Conservation (phyloP, 2,329 filamentous ascomycete species). For the Blastomyces emzantsi region DNA sequence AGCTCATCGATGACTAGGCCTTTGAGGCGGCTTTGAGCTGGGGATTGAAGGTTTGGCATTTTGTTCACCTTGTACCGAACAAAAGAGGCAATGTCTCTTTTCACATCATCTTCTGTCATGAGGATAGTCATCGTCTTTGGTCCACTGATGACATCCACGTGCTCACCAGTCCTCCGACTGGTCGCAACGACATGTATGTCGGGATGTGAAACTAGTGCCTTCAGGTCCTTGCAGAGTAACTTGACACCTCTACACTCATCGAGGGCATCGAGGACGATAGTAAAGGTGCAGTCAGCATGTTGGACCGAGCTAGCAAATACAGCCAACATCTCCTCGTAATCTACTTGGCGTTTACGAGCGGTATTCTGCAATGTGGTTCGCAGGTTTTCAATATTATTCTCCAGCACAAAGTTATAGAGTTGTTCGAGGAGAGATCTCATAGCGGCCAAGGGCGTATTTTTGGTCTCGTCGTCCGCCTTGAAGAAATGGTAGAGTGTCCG, state of each 20-base stretch:
- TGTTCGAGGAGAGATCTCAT: conserved; percentile 9
- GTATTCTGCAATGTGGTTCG: conserved; percentile 3
- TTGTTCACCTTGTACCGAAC: conserved; percentile 9
- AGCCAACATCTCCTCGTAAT: conserved; percentile 8
- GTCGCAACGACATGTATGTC: conserved; percentile 8
- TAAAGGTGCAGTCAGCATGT: conserved; percentile 4
- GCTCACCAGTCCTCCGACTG: conserved; percentile 2
- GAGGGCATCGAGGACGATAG: conserved; percentile 10
- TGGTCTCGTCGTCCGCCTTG: conserved; percentile 10
- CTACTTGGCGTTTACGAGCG: conserved; percentile 5
- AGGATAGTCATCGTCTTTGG: conserved; percentile 4
- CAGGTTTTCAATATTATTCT: conserved; percentile 2
- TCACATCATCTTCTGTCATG: conserved; percentile 9
- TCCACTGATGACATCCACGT: conserved; percentile 6
- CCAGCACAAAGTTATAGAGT: conserved; percentile 8
- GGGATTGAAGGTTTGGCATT: conserved; percentile 6
- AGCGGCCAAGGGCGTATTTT: conserved; percentile 7
- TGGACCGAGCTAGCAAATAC: conserved; percentile 5
- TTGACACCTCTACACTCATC: conserved; percentile 10
- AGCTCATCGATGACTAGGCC: conserved; percentile 8
- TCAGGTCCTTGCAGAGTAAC: conserved; percentile 7
- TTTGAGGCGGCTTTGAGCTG: not conserved
- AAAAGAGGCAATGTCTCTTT: conserved; percentile 9
- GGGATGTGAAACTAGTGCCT: not conserved
- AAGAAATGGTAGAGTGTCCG: conserved; percentile 10